Base-by-base conservation (phyloP, 305 asterid genomes). In the Fraxinus greggii region DNA sequence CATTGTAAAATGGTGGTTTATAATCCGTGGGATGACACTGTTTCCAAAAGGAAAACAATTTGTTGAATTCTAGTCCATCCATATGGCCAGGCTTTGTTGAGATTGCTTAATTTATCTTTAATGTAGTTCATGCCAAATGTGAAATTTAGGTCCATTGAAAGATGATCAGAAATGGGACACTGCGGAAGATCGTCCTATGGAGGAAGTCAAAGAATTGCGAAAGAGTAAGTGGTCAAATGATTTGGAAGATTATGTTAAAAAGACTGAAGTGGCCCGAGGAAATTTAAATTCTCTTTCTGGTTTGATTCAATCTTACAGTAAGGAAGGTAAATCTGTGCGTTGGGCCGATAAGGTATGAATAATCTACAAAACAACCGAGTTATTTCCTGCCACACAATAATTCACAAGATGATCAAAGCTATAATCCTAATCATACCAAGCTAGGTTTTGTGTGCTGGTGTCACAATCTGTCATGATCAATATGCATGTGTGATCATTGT, bases 211-310 rank as follows among this genome's bases (percentile, higher is more conserved):
- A 86, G 98, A 88, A 83, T 88, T 95, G 87, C 90, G 94, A 75
- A 94, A 92, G 90, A 95, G 99, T 85, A 95, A 95, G 86, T 95
- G 99, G 98, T 95, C 97, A 72, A 90, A 89, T 86, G 92, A 88
- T 88, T 89, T 93, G 85, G 97, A 91, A 35, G 97, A 93, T 76
- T 92, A 90, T 78, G 79, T 75, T 72, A 88, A 65, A 48, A 88
- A 85, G 83, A 78, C 83, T 80, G 86, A 90, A 87, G 82, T 63
- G 13, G 67, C 85, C 59, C 56, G 45, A 69, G 83, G 85, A 87
- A 93, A 88, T 29, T 82, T 89, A 65, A 83, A 84, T 79, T 79
- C 87, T 76, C 87, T 88, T 83, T 83, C 95, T 81, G 88, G 92
- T 77, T 87, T 88, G 86, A 81, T 75, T 15, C 87, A 89, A 85